Conservation (phyloP, 2,329 filamentous ascomycete genomes). For the Kalmusia sp. region DNA sequence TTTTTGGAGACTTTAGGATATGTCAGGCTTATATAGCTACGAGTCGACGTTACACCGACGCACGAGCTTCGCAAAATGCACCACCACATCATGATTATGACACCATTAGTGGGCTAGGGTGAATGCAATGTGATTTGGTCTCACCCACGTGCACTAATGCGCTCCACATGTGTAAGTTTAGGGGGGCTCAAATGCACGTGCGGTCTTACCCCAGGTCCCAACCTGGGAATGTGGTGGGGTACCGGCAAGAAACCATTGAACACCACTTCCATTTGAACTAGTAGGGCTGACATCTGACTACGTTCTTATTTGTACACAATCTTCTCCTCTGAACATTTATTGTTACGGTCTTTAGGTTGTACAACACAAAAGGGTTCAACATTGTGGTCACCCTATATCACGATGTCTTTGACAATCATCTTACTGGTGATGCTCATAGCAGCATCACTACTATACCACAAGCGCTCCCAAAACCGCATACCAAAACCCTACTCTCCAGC, state of each 20-base stretch:
- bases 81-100: not conserved
- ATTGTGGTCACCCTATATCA: not conserved
- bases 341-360: too few species aligned
- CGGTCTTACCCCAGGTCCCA: not conserved
- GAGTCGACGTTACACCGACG: not conserved
- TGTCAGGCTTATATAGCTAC: too few species aligned
- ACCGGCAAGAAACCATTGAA: not conserved
- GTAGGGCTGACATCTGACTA: too few species aligned
- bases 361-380: too few species aligned
- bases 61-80: not conserved
- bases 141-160: not conserved
- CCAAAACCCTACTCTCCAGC: slow-evolving; percentile 25
- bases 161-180: slow-evolving; percentile 5
- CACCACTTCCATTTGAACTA: not conserved
- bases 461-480: slow-evolving; percentile 12
- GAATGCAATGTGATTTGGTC: not conserved
- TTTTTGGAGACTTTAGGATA: not conserved
- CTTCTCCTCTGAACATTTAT: too few species aligned
- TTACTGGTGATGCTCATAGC: slow-evolving; percentile 19
- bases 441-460: slow-evolving; percentile 20
- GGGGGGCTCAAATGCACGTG: not conserved
- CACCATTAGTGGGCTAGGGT: too few species aligned
- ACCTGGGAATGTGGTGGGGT: too few species aligned
- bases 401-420: slow-evolving; percentile 20
- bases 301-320: too few species aligned